Percentiles rank a stretch among this genome's conserved stretches.
Conservation (phyloP, 768 basidiomycete genomes). For the Phylloporus arenicola region DNA sequence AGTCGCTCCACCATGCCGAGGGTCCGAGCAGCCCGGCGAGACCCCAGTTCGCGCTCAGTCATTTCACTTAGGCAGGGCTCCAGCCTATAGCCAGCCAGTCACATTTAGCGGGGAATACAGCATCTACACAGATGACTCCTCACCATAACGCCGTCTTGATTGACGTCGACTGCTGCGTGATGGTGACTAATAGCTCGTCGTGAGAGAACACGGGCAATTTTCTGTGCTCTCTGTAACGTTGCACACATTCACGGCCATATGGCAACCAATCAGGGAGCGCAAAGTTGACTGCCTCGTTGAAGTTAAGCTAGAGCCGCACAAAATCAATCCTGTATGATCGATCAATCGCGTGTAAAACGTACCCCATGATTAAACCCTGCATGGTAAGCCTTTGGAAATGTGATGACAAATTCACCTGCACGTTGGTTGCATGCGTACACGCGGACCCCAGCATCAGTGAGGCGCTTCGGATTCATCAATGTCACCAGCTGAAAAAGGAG, state of each 20-base stretch:
- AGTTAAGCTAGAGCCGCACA: conserved; percentile 68
- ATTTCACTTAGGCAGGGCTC: conserved; percentile 81
- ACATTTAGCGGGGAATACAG: conserved; percentile 19
- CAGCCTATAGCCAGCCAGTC: conserved; percentile 50
- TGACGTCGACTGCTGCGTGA: conserved; percentile 88
- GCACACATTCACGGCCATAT: conserved; percentile 81
- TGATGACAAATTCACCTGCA: conserved; percentile 95
- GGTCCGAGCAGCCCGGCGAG: conserved; percentile 58
- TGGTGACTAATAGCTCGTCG: conserved; percentile 95
- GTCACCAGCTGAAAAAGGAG: conserved; percentile 97
- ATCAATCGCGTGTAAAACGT: conserved; percentile 36
- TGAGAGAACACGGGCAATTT: conserved; percentile 98
- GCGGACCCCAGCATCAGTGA: conserved; percentile 83
- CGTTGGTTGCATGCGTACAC: conserved; percentile 95
- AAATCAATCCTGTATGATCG: conserved; percentile 22
- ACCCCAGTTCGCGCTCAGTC: conserved; percentile 74
- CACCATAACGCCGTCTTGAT: conserved; percentile 94
- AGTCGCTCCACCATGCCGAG: conserved; percentile 61
- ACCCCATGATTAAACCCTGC: conserved; percentile 98
- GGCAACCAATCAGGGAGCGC: conserved; percentile 94
- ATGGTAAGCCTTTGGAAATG: conserved; percentile 96
- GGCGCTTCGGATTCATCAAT: conserved; percentile 88
- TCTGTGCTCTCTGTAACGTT: conserved; percentile 82
- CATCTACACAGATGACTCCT: conserved; percentile 24
- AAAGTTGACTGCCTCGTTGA: conserved; percentile 99